Evolutionary conservation across 2,329 filamentous ascomycete species (phyloP).

Genomic region (Colletotrichum australisinense): DNA sequence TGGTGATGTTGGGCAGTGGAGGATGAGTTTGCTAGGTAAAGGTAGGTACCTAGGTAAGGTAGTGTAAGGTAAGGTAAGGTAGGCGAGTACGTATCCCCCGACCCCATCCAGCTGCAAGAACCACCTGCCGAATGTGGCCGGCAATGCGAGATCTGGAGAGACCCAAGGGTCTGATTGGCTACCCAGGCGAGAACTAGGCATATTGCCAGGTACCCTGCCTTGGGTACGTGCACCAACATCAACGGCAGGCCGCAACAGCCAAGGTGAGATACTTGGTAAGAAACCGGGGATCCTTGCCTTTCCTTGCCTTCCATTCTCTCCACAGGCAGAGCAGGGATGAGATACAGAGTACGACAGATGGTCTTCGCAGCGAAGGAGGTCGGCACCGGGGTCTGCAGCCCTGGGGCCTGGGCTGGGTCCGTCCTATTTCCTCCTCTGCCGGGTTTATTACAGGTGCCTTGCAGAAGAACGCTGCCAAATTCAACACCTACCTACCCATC

Average conservation of each 20-base stretch:
- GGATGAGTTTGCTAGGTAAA: no score
- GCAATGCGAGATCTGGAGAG: slow-evolving; percentile 16
- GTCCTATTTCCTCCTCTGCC: background rate
- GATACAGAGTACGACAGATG: background rate
- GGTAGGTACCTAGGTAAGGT: no score
- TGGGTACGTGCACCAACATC: background rate
- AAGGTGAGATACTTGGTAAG: background rate
- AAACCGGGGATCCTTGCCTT: background rate
- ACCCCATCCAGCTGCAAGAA: background rate
- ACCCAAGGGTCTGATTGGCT: background rate
- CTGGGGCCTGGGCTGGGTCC: background rate
- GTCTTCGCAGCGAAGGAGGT: background rate
- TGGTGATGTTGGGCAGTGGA: no score
- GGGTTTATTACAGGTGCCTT: background rate
- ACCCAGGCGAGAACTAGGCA: background rate
- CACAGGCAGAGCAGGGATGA: background rate
- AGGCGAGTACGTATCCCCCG: background rate
- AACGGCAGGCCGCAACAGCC: background rate
- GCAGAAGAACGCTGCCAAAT: background rate
- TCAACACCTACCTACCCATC: background rate
- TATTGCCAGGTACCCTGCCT: background rate
- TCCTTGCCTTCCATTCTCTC: background rate
- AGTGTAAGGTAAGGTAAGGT: no score
- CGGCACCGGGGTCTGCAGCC: background rate
- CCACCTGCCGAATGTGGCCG: slow-evolving; percentile 23